These are phyloP conservation scores for Anacardium occidentale DNA, from an alignment of 345 rosid species.

Conservation along the genomic window DNA sequence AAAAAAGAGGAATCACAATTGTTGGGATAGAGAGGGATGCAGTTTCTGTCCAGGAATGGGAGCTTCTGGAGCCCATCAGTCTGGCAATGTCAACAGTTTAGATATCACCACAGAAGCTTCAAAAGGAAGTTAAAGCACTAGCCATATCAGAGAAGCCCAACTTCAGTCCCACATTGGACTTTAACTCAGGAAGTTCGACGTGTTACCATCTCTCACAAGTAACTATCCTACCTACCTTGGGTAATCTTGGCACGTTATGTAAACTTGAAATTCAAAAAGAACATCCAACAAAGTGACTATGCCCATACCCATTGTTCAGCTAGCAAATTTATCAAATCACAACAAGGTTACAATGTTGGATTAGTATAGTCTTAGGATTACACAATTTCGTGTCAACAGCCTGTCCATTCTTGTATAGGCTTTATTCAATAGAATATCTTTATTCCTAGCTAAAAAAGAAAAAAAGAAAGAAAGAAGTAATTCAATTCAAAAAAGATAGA, in stretches of 20 bases:
- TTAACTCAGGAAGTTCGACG: background rate
- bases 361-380: background rate
- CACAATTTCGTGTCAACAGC: background rate
- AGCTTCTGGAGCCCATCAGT: background rate
- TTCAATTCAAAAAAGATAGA: slow-evolving; percentile 5
- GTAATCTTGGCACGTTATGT: background rate
- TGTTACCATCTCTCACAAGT: background rate
- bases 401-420: too few species aligned
- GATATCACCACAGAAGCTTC: background rate
- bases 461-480: background rate
- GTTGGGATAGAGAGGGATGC: background rate
- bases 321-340: background rate
- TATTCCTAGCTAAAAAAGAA: too few species aligned
- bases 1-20: background rate
- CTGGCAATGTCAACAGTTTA: background rate
- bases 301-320: background rate
- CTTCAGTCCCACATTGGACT: background rate
- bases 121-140: background rate
- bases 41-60: background rate
- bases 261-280: background rate
- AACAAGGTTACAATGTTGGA: background rate
- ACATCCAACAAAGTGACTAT: background rate
- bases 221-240: background rate
- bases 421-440: too few species aligned
- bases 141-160: slow-evolving; percentile 2